Percentiles rank a stretch among this genome's conserved stretches.
Evolutionary conservation across 495 filamentous ascomycete species (phyloP).

Genomic region (Hyaloscypha finlandica): DNA sequence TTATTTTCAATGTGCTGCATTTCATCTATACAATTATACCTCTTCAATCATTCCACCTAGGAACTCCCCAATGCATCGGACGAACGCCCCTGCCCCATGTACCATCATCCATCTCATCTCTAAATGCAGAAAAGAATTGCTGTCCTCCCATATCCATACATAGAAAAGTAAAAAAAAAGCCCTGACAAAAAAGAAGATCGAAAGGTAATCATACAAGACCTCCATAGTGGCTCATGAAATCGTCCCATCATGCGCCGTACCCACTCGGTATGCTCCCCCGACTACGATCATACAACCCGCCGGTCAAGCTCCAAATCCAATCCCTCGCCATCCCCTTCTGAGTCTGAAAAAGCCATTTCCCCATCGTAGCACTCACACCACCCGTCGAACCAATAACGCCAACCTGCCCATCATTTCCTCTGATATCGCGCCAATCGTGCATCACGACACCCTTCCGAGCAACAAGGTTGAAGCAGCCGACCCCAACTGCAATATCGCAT

Average conservation of each 20-base stretch:
- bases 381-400: constrained; percentile 69
- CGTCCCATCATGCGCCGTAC: background rate
- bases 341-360: constrained; percentile 74
- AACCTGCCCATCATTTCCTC: constrained; percentile 66
- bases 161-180: too few relatives aligned
- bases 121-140: too few relatives aligned
- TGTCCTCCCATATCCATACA: too few relatives aligned
- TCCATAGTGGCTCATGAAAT: too few relatives aligned
- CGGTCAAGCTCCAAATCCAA: constrained; percentile 23
- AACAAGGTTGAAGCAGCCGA: constrained; percentile 80
- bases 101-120: too few relatives aligned
- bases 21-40: too few relatives aligned
- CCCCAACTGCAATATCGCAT: constrained; percentile 75
- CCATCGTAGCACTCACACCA: constrained; percentile 69
- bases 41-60: too few relatives aligned
- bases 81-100: too few relatives aligned
- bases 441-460: constrained; percentile 83
- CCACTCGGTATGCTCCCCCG: background rate
- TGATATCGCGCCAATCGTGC: constrained; percentile 80
- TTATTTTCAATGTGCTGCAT: too few relatives aligned
- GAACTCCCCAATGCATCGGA: too few relatives aligned
- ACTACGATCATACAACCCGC: background rate
- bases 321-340: constrained; percentile 14
- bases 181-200: too few relatives aligned
- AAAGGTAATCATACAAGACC: too few relatives aligned